phyloP scores from a whole-genome alignment of 805 yeast genomes.

The Candida andamanensis region DNA sequence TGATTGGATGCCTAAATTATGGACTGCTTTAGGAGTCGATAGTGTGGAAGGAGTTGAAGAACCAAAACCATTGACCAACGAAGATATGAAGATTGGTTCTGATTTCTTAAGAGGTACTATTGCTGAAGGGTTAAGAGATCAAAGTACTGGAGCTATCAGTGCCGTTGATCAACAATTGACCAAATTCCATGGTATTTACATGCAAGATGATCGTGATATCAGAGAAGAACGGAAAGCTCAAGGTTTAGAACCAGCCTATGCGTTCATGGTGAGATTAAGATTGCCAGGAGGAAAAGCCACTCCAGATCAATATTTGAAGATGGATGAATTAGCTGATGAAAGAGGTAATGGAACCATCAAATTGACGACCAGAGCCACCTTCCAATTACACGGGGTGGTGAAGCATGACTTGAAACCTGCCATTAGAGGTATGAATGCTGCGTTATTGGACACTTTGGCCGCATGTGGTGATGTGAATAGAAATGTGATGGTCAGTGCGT shows the following conservation, averaged over 20 bases:
- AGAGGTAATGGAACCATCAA: slow-evolving; percentile 93
- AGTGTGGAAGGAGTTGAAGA: slow-evolving; percentile 77
- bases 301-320: slow-evolving; percentile 82
- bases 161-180: slow-evolving; percentile 92
- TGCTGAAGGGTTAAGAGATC: slow-evolving; percentile 76
- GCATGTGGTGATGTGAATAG: slow-evolving; percentile 99
- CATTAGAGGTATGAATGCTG: slow-evolving; percentile 88
- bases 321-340: slow-evolving; percentile 74
- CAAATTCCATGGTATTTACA: slow-evolving; percentile 95
- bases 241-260: slow-evolving; percentile 91
- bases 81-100: slow-evolving; percentile 87
- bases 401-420: slow-evolving; percentile 86
- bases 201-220: slow-evolving; percentile 97
- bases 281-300: slow-evolving; percentile 89
- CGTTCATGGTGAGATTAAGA: slow-evolving; percentile 96
- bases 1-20: slow-evolving; percentile 76
- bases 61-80: slow-evolving; percentile 88
- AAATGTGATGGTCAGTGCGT: slow-evolving; percentile 90
- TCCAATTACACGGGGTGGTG: slow-evolving; percentile 92
- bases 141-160: slow-evolving; percentile 83
- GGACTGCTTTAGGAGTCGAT: slow-evolving; percentile 89
- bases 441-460: slow-evolving; percentile 88
- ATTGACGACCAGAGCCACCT: slow-evolving; percentile 94
- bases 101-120: slow-evolving; percentile 90
- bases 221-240: slow-evolving; percentile 89